phyloP scores from a whole-genome alignment of 768 basidiomycete species.

The Obba rivulosa region DNA sequence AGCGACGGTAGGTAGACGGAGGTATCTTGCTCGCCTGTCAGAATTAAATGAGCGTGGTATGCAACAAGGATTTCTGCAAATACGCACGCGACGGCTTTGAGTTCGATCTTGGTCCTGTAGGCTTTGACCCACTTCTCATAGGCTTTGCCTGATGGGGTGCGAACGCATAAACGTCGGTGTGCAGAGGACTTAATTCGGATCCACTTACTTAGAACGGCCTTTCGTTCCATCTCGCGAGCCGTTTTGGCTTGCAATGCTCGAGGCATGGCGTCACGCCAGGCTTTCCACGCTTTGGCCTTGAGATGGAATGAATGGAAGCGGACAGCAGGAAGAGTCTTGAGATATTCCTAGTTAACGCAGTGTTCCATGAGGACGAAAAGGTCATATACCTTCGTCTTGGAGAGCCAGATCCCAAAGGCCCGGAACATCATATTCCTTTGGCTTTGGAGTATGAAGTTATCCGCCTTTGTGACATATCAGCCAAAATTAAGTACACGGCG shows the following conservation, averaged over 20 bases:
- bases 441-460: constrained; percentile 50
- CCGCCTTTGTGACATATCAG: constrained; percentile 38
- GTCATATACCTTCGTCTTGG: constrained; percentile 58
- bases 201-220: constrained; percentile 51
- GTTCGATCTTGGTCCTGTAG: constrained; percentile 63
- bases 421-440: constrained; percentile 58
- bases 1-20: constrained; percentile 61
- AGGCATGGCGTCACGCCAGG: constrained; percentile 69
- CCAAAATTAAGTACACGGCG: background rate
- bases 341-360: constrained; percentile 4
- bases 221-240: constrained; percentile 58
- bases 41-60: constrained; percentile 9
- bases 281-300: constrained; percentile 57
- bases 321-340: constrained; percentile 73
- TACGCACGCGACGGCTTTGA: constrained; percentile 82
- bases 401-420: constrained; percentile 71
- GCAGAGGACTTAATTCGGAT: constrained; percentile 2
- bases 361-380: background rate
- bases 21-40: constrained; percentile 71
- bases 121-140: constrained; percentile 66
- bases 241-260: constrained; percentile 57
- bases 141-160: constrained; percentile 35
- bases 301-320: constrained; percentile 60
- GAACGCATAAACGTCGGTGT: constrained; percentile 10
- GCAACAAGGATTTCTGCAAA: constrained; percentile 2